Evolutionary conservation across 768 basidiomycete species (phyloP).

Genomic region (Russula brevipes): DNA sequence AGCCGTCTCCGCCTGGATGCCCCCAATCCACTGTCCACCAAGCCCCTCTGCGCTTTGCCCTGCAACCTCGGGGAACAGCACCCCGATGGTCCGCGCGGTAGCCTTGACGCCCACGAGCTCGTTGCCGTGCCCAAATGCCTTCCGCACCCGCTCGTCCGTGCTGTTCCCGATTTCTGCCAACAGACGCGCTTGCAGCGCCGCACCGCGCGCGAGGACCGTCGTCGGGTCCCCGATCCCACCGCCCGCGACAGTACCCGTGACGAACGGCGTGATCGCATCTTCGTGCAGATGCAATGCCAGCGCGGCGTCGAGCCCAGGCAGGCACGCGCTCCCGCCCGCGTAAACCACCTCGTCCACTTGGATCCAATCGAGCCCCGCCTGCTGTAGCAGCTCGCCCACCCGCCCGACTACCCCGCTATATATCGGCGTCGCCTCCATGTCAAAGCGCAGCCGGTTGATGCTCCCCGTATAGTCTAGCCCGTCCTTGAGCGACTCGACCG

Average conservation of each 20-base stretch:
- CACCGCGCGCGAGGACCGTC: slow-evolving; percentile 70
- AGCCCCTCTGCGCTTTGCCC: slow-evolving; percentile 36
- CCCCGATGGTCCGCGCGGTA: slow-evolving; percentile 58
- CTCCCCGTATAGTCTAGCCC: slow-evolving; percentile 83
- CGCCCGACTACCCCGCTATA: slow-evolving; percentile 53
- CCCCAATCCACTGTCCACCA: slow-evolving; percentile 61
- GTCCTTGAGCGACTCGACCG: slow-evolving; percentile 91
- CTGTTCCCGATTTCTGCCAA: slow-evolving; percentile 44
- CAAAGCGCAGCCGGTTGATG: slow-evolving; percentile 50
- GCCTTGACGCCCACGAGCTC: slow-evolving; percentile 45
- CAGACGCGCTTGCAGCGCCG: slow-evolving; percentile 66
- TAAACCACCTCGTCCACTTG: slow-evolving; percentile 78
- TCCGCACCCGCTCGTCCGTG: slow-evolving; percentile 46
- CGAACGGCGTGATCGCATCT: slow-evolving; percentile 59
- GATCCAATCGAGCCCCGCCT: slow-evolving; percentile 52
- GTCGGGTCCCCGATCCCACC: slow-evolving; percentile 75
- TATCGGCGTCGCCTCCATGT: slow-evolving; percentile 45
- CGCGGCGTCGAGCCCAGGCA: slow-evolving; percentile 70
- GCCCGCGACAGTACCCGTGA: slow-evolving; percentile 59
- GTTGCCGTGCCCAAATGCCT: slow-evolving; percentile 44
- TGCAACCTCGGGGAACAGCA: slow-evolving; percentile 53
- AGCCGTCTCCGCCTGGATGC: slow-evolving; percentile 66
- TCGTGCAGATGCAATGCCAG: slow-evolving; percentile 53
- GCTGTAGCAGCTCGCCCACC: slow-evolving; percentile 48
- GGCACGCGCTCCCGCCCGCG: slow-evolving; percentile 66